phyloP scores from a whole-genome alignment of 352 stramenopile genomes.

The Thraustochytrium sp. region DNA sequence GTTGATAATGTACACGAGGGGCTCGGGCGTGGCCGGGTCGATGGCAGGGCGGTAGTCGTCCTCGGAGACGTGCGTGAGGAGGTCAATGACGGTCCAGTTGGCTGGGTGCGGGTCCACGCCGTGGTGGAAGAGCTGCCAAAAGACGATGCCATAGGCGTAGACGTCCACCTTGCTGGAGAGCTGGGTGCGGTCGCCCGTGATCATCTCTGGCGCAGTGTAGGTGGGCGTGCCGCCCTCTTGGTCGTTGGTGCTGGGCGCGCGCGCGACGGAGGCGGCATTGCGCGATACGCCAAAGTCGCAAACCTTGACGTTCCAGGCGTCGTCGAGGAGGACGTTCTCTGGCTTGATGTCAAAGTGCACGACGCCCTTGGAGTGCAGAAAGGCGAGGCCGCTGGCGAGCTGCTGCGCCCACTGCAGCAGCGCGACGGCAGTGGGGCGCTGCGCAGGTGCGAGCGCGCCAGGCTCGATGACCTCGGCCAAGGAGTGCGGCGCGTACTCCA shows the following conservation, averaged over 20 bases:
- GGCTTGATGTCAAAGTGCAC: slow-evolving; percentile 44
- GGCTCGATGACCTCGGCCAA: not conserved
- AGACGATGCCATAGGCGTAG: slow-evolving; percentile 85
- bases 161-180: slow-evolving; percentile 80
- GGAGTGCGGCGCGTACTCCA: slow-evolving; percentile 7
- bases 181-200: slow-evolving; percentile 1
- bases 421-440: not conserved
- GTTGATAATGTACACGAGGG: not conserved
- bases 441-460: not conserved
- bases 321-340: slow-evolving; percentile 37
- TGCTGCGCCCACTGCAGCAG: slow-evolving; percentile 31
- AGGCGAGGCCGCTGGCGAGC: not conserved
- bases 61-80: slow-evolving; percentile 10
- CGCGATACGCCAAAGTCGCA: slow-evolving; percentile 40
- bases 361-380: slow-evolving; percentile 14
- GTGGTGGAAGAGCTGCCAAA: slow-evolving; percentile 71
- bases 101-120: not conserved
- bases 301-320: slow-evolving; percentile 30
- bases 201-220: slow-evolving; percentile 32
- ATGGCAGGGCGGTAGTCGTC: slow-evolving; percentile 29
- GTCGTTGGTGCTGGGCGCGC: not conserved
- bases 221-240: slow-evolving; percentile 19
- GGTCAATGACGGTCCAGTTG: slow-evolving; percentile 18
- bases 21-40: not conserved
- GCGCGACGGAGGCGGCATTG: not conserved